These are phyloP conservation scores for Tillandsia leiboldiana DNA, from an alignment of 176 grass and related monocot genomes.

Conservation along the genomic window DNA sequence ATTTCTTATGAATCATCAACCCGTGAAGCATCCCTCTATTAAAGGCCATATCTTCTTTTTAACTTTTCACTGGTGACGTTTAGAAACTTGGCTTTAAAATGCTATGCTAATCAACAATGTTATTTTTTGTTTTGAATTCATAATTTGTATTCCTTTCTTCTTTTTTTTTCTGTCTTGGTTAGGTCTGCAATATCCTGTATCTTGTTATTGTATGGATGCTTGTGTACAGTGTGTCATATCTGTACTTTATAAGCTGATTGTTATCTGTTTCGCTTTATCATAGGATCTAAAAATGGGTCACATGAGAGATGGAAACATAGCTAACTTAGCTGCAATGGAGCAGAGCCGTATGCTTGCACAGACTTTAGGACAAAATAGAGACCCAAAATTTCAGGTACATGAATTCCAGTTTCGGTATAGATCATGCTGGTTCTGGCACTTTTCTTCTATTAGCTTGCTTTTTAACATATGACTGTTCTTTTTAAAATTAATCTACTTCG, in stretches of 20 bases:
- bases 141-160: no score
- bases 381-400: conserved; percentile 97
- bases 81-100: no score
- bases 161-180: no score
- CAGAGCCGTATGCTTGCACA: conserved; percentile 94
- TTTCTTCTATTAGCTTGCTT: neutral
- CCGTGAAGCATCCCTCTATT: no score
- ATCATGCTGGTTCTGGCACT: neutral
- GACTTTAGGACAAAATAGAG: conserved; percentile 70
- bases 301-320: conserved; percentile 45
- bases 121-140: no score
- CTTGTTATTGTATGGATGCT: no score
- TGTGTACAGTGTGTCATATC: neutral
- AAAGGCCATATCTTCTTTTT: no score
- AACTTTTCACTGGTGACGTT: no score
- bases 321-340: conserved; percentile 71
- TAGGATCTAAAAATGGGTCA: conserved; percentile 66
- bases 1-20: no score
- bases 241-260: conserved; percentile 17
- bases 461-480: neutral
- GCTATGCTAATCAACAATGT: no score
- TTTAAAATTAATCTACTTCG: neutral
- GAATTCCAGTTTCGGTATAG: conserved; percentile 5
- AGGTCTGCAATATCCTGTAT: no score
- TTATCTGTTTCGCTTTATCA: conserved; percentile 15